These are phyloP conservation scores for Dryas alaskensis DNA, from an alignment of 306 rosid genomes.

Conservation along the genomic window DNA sequence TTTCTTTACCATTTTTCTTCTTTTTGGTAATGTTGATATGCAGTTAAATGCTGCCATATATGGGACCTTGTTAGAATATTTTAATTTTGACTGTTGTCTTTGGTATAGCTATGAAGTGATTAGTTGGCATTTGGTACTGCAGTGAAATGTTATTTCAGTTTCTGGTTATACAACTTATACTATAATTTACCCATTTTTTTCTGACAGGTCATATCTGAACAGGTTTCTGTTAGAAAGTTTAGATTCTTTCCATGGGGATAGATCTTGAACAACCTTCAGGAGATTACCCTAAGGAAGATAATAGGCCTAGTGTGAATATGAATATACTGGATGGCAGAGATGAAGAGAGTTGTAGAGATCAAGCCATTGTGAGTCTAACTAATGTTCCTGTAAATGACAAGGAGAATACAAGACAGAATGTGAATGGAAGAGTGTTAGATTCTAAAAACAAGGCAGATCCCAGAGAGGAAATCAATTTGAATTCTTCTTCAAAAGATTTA, in stretches of 20 bases:
- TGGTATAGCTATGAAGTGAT: conserved; percentile 1
- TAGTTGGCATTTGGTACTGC: neutral
- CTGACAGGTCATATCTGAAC: conserved; percentile 7
- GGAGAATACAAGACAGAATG: conserved; percentile 21
- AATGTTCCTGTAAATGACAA: conserved; percentile 17
- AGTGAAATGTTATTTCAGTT: neutral
- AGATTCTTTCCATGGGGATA: conserved; percentile 29
- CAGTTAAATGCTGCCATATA: neutral
- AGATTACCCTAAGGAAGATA: conserved; percentile 20
- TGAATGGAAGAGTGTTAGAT: conserved; percentile 5
- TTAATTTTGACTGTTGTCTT: neutral
- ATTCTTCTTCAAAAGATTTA: conserved; percentile 19
- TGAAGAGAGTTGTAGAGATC: conserved; percentile 9
- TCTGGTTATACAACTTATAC: neutral
- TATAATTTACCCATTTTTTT: neutral
- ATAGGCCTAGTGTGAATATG: conserved; percentile 18
- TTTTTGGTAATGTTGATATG: neutral
- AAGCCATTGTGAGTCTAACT: neutral
- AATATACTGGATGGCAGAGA: conserved; percentile 15
- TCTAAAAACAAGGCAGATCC: conserved; percentile 12
- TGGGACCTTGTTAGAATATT: neutral
- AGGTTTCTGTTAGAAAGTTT: neutral
- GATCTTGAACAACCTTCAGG: conserved; percentile 38
- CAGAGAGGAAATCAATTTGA: conserved; percentile 31
- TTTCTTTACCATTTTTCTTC: neutral